Evolutionary conservation across 306 rosid genomes (phyloP).

Genomic region (Luffa aegyptiaca): DNA sequence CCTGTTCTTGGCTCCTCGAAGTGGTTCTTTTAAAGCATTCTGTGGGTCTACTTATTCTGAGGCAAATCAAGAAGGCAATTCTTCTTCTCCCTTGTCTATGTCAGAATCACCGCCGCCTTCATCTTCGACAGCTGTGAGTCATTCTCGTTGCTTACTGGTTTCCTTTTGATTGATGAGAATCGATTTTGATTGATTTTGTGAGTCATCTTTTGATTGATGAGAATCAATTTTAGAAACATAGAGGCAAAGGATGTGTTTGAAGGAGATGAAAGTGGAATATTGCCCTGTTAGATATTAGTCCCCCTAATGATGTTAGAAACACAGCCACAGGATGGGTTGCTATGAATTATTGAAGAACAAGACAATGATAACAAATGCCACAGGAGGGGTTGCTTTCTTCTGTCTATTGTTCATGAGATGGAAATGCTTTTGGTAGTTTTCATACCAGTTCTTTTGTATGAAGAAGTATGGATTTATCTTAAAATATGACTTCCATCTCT

Average conservation of each 20-base stretch:
- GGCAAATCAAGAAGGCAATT: slow-evolving; percentile 22
- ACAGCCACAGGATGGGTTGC: background rate
- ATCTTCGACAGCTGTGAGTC: slow-evolving; percentile 33
- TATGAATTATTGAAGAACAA: background rate
- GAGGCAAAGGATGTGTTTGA: no score
- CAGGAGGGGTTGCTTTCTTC: background rate
- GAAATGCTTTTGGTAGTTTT: background rate
- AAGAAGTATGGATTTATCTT: background rate
- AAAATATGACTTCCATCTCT: background rate
- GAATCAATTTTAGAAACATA: no score
- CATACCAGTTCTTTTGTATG: background rate
- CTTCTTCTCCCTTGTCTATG: slow-evolving; percentile 25
- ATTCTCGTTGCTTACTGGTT: background rate
- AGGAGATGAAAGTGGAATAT: background rate
- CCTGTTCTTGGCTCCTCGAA: slow-evolving; percentile 17
- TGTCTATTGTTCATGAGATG: background rate
- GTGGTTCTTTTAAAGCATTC: slow-evolving; percentile 26
- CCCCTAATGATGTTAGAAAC: background rate
- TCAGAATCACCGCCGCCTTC: slow-evolving; percentile 12
- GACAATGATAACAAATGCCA: background rate
- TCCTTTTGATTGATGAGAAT: background rate
- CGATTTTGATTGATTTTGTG: no score
- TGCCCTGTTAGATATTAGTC: background rate
- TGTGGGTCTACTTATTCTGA: slow-evolving; percentile 31
- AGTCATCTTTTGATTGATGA: no score